Evolutionary conservation across 2,329 filamentous ascomycete genomes (phyloP).

Genomic region (Arachnopeziza araneosa): DNA sequence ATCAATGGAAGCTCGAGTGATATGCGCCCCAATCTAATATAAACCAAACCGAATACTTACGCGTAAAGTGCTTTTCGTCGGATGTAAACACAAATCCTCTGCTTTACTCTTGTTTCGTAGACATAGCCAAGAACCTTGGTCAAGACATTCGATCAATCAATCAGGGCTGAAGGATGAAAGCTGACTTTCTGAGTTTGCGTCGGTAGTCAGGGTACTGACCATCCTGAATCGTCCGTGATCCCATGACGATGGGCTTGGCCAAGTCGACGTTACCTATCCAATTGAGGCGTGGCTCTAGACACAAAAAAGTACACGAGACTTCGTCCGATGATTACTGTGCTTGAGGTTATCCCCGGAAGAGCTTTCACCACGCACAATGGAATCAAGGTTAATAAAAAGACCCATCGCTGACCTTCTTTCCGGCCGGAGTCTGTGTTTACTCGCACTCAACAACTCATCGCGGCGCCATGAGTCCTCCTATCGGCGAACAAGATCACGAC

Average conservation of each 20-base stretch:
- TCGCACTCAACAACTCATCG: conserved; percentile 22
- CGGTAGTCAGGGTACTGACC: conserved; percentile 16
- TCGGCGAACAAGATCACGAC: conserved; percentile 29
- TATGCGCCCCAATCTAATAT: background rate
- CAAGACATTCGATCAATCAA: too few species aligned
- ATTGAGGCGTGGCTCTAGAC: too few species aligned
- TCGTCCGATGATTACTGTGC: background rate
- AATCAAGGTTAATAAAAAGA: conserved; percentile 26
- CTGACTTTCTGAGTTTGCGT: background rate
- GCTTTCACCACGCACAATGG: conserved; percentile 19
- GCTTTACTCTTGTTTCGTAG: background rate
- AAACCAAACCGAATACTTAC: background rate
- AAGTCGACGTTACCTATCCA: background rate
- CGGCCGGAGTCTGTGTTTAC: conserved; percentile 22
- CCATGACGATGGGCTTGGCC: conserved; percentile 7
- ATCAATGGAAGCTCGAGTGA: background rate
- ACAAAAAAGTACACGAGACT: background rate
- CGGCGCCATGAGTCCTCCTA: conserved; percentile 31
- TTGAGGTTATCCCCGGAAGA: background rate
- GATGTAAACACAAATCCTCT: background rate
- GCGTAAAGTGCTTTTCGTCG: background rate
- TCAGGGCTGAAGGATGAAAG: background rate
- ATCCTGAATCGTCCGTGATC: conserved; percentile 4
- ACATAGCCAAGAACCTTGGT: background rate
- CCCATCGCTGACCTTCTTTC: conserved; percentile 25